A percentile compares a stretch with the other conserved stretches of the same genome.
phyloP scores from a whole-genome alignment of 352 stramenopile genomes.

The Pythium brassicae region DNA sequence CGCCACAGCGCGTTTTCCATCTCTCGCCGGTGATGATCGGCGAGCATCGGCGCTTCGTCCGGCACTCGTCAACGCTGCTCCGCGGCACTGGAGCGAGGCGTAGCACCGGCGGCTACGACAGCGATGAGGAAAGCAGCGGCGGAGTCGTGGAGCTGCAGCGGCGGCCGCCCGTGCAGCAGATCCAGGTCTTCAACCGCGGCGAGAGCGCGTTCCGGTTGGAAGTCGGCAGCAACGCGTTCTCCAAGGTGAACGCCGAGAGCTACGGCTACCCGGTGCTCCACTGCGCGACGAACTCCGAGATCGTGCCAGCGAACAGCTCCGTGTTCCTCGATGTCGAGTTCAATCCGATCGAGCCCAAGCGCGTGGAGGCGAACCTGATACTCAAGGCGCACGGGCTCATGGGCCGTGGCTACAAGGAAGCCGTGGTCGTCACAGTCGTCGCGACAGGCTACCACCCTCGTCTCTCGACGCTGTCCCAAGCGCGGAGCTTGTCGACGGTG shows the following conservation, averaged over 20 bases:
- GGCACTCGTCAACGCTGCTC: background rate
- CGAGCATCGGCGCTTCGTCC: conserved; percentile 34
- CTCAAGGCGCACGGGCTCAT: conserved; percentile 70
- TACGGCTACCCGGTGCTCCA: conserved; percentile 53
- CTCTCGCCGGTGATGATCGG: conserved; percentile 75
- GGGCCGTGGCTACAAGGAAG: conserved; percentile 62
- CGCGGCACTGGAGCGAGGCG: background rate
- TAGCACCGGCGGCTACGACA: background rate
- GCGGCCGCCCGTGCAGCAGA: conserved; percentile 58
- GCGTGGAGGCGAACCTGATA: conserved; percentile 43
- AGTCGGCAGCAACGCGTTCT: conserved; percentile 47
- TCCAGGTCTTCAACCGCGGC: conserved; percentile 74
- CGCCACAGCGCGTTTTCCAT: conserved; percentile 46
- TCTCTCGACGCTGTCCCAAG: conserved; percentile 27
- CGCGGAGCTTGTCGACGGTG: background rate
- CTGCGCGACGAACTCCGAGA: conserved; percentile 45
- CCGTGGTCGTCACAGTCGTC: conserved; percentile 53
- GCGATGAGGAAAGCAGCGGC: conserved; percentile 1
- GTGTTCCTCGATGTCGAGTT: conserved; percentile 75
- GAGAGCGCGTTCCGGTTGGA: conserved; percentile 68
- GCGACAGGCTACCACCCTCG: conserved; percentile 54
- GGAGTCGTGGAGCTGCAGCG: background rate
- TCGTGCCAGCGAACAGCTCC: conserved; percentile 56
- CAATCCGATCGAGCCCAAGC: conserved; percentile 59
- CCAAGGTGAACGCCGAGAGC: conserved; percentile 45